These are phyloP conservation scores for Lactarius evosmus DNA, from an alignment of 768 basidiomycete genomes.

Conservation along the genomic window DNA sequence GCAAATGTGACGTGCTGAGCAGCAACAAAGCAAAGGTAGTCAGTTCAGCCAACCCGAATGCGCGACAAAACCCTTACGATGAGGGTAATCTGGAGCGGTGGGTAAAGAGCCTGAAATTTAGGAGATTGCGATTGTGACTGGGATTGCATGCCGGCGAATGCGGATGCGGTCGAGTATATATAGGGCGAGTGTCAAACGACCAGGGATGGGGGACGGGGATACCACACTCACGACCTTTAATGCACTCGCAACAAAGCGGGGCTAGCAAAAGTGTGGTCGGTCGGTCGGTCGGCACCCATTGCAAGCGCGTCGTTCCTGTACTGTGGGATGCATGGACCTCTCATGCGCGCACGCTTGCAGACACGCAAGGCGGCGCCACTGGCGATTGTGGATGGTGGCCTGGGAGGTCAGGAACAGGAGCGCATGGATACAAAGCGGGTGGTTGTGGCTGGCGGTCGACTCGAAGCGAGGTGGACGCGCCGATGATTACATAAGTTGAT, in stretches of 20 bases:
- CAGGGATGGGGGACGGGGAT: neutral
- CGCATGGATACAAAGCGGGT: neutral
- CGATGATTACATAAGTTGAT: neutral
- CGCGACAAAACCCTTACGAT: neutral
- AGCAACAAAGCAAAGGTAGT: neutral
- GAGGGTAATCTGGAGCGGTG: neutral
- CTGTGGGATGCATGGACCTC: neutral
- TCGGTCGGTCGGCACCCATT: neutral
- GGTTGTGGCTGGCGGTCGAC: too few relatives aligned
- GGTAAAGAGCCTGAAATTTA: neutral
- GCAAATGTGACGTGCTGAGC: neutral
- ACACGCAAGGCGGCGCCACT: neutral
- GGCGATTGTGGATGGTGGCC: neutral
- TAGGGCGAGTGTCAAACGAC: neutral
- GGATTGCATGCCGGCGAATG: neutral
- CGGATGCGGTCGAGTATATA: neutral
- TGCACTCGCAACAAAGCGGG: neutral
- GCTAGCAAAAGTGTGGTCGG: neutral
- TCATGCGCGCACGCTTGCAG: neutral
- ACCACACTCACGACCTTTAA: neutral
- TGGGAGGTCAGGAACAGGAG: neutral
- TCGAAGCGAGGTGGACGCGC: too few relatives aligned
- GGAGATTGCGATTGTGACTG: conserved; percentile 4
- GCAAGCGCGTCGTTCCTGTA: neutral
- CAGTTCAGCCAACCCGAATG: neutral